Base-by-base conservation (phyloP, 306 rosid genomes). In the Trifolium repens region DNA sequence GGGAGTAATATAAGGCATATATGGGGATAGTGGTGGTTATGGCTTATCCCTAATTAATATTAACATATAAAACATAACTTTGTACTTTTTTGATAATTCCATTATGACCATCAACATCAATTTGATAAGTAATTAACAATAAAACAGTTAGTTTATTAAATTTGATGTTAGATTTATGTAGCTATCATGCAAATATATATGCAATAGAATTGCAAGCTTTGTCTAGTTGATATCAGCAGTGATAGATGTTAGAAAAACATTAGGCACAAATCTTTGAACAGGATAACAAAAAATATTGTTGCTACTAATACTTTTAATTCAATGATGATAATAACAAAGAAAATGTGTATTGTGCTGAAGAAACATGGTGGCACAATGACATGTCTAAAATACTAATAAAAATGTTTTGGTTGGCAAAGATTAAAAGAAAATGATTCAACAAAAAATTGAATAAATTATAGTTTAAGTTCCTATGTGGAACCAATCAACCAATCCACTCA, bases 221-320 rank as follows among this genome's bases (percentile, higher is more conserved):
- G 75, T 82, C 77, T 50, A 80, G 39, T 74, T 67, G 67, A 78
- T 70, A 84, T 75, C 81, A 85, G 75, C 87, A 78, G 15, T 78
- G 81, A 35, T 78, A 83, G 74, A 68, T 85, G 87, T 81, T 84
- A 76, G 78, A 79, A 78, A 58, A 55, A 78, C 73, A 85, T 76
- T 72, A 44, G 80, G 80, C 77, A 77, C 30, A 68, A 44, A 66
- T 52, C 22, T 71, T 58, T 75, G 22, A 71, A 79, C 17, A 46
- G 66, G 88, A 88, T 84, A 86, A 84, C 73, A 69, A 77, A 85
- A 82, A 84, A 79, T 71, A 88, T 64, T 65, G 65, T 53, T 58
- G 39, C 26, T 44, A 65, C 11, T 77, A 68, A 76, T 70, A 69
- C 57, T 22, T 72, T 80, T 76, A 65, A 66, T 22, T 1, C 39